Conservation (phyloP, 441 rosid genomes). For the Adansonia gregorii region DNA sequence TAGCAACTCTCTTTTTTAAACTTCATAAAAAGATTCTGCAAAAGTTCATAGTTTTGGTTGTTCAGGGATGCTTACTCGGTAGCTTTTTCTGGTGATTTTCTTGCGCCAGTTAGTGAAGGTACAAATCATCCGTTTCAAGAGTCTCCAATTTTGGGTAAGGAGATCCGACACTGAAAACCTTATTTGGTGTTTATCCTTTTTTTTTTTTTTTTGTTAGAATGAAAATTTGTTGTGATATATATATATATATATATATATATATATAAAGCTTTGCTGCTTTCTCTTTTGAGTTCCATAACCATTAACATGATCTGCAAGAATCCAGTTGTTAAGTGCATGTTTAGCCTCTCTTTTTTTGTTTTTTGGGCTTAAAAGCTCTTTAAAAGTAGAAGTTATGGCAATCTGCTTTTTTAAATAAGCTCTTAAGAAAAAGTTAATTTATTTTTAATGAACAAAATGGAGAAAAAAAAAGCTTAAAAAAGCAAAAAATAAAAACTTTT, state of each 20-base stretch:
- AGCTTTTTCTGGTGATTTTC: neutral
- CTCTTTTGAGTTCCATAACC: neutral
- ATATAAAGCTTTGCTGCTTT: neutral
- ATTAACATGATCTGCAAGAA: neutral
- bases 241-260: neutral
- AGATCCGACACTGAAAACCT: neutral
- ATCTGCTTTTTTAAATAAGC: too few relatives aligned
- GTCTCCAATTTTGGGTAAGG: neutral
- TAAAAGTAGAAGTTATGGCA: too few relatives aligned
- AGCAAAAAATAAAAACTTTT: too few relatives aligned
- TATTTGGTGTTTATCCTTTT: neutral
- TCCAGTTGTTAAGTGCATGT: neutral
- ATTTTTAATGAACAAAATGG: too few relatives aligned
- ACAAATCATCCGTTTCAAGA: neutral
- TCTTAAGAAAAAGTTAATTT: too few relatives aligned
- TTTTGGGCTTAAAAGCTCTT: too few relatives aligned
- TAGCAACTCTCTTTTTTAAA: neutral
- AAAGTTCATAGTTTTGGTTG: neutral
- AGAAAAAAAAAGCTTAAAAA: too few relatives aligned
- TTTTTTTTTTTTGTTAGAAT: neutral
- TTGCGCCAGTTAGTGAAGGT: neutral
- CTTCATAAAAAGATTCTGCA: neutral
- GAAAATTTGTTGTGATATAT: neutral
- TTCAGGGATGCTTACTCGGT: neutral
- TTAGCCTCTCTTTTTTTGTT: too few relatives aligned